A percentile compares a stretch with the other conserved stretches of the same genome.
phyloP scores from a whole-genome alignment of 164 flowering plant genomes.

The Magnolia sinica region DNA sequence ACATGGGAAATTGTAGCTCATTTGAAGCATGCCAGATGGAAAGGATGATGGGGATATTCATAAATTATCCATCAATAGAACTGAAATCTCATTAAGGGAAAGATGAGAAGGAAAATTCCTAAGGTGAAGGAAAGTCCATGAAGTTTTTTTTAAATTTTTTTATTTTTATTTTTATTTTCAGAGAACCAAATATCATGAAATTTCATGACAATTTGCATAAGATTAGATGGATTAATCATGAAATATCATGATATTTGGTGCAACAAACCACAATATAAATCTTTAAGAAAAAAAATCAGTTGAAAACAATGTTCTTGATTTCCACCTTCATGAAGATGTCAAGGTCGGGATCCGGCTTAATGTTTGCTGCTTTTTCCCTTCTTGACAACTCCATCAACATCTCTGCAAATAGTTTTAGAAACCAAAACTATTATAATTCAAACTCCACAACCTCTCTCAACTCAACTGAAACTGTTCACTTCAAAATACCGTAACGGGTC shows the following conservation, averaged over 20 bases:
- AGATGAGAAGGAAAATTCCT: neutral
- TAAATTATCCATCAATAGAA: neutral
- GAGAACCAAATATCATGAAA: neutral
- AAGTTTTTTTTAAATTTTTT: too few species aligned
- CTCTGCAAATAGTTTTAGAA: neutral
- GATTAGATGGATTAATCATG: too few species aligned
- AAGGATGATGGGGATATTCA: neutral
- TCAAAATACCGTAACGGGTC: conserved; percentile 38
- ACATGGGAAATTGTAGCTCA: neutral
- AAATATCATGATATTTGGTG: too few species aligned
- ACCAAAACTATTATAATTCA: too few species aligned
- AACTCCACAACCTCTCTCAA: neutral
- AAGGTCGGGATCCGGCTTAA: conserved; percentile 17
- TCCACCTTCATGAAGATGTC: conserved; percentile 95
- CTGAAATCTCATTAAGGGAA: neutral
- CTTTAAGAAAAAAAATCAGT: neutral
- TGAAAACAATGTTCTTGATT: neutral
- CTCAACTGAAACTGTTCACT: neutral
- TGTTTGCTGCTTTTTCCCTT: conserved; percentile 53
- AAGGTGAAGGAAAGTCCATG: too few species aligned
- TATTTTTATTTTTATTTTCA: too few species aligned
- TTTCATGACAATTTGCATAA: too few species aligned
- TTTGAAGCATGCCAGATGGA: neutral
- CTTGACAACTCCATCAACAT: conserved; percentile 57
- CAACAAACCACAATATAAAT: too few species aligned